These are phyloP conservation scores for Trichoderma koningii DNA, from an alignment of 2,329 filamentous ascomycete genomes.

Conservation along the genomic window DNA sequence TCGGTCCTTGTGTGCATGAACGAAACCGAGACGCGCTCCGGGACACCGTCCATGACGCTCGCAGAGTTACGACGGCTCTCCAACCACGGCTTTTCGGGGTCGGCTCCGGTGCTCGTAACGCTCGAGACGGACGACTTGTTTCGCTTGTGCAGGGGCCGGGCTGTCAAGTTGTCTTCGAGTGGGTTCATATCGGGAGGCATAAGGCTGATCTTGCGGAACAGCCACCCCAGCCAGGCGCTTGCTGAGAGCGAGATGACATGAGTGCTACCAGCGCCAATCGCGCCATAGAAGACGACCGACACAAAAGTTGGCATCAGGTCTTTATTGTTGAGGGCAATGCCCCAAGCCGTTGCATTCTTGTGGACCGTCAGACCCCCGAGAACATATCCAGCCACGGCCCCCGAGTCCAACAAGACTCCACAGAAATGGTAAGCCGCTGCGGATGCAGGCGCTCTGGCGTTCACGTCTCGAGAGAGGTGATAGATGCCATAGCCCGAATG, in stretches of 20 bases:
- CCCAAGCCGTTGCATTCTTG: slow-evolving; percentile 58
- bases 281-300: slow-evolving; percentile 67
- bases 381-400: slow-evolving; percentile 56
- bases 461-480: slow-evolving; percentile 72
- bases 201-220: slow-evolving; percentile 78
- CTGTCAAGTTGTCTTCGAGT: slow-evolving; percentile 80
- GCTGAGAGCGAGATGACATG: slow-evolving; percentile 71
- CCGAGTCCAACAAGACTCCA: slow-evolving; percentile 69
- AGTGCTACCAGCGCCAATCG: slow-evolving; percentile 64
- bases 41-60: slow-evolving; percentile 48
- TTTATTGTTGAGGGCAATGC: slow-evolving; percentile 63
- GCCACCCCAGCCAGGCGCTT: slow-evolving; percentile 72
- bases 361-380: slow-evolving; percentile 54
- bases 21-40: slow-evolving; percentile 62
- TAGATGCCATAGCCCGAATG: slow-evolving; percentile 78
- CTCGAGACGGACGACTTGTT: slow-evolving; percentile 61
- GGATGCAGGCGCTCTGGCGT: slow-evolving; percentile 72
- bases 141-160: slow-evolving; percentile 70
- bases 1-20: slow-evolving; percentile 77
- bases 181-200: slow-evolving; percentile 96
- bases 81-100: slow-evolving; percentile 60
- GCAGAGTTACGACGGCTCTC: slow-evolving; percentile 46
- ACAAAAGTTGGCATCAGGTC: slow-evolving; percentile 62
- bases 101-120: slow-evolving; percentile 46
- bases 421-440: slow-evolving; percentile 90